Percentiles rank a stretch among this genome's conserved stretches.
Conservation (phyloP, 2,329 filamentous ascomycete species). For the Monosporascus sp. region DNA sequence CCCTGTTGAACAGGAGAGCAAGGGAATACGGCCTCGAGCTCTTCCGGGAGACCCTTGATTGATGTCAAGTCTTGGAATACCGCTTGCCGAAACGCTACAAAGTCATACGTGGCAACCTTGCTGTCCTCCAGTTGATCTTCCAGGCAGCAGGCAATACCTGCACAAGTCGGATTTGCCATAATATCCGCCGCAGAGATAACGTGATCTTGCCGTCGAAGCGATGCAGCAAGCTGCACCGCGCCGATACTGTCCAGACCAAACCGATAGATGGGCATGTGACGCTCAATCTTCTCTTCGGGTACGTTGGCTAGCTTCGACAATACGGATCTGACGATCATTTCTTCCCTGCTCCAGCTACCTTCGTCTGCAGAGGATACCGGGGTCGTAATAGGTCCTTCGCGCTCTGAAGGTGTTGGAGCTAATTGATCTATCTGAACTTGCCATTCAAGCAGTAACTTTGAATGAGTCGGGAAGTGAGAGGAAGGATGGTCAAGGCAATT, state of each 20-base stretch:
- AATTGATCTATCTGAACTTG: constrained; percentile 15
- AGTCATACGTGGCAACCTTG: constrained; percentile 28
- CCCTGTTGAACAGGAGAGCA: constrained; percentile 77
- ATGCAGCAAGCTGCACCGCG: constrained; percentile 69
- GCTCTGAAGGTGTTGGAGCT: constrained; percentile 11
- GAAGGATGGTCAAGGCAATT: constrained; percentile 24
- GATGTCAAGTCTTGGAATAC: constrained; percentile 25
- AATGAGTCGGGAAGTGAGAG: constrained; percentile 15
- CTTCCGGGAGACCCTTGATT: constrained; percentile 10
- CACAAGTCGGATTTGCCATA: constrained; percentile 55
- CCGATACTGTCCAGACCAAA: constrained; percentile 92
- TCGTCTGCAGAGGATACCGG: constrained; percentile 7
- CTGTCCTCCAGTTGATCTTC: neutral
- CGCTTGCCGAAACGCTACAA: constrained; percentile 33
- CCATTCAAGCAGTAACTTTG: constrained; percentile 15
- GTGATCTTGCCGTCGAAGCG: constrained; percentile 56
- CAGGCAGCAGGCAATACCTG: constrained; percentile 23
- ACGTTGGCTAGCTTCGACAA: constrained; percentile 56
- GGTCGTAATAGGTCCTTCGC: neutral
- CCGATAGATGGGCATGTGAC: constrained; percentile 71
- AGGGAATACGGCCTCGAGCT: constrained; percentile 60
- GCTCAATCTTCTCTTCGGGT: constrained; percentile 44
- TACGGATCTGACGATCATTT: constrained; percentile 49
- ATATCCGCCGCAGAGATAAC: constrained; percentile 66
- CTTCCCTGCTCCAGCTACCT: constrained; percentile 29